Evolutionary conservation across 106 monocot species (phyloP).

Genomic region (Acanthochlamys bracteata): DNA sequence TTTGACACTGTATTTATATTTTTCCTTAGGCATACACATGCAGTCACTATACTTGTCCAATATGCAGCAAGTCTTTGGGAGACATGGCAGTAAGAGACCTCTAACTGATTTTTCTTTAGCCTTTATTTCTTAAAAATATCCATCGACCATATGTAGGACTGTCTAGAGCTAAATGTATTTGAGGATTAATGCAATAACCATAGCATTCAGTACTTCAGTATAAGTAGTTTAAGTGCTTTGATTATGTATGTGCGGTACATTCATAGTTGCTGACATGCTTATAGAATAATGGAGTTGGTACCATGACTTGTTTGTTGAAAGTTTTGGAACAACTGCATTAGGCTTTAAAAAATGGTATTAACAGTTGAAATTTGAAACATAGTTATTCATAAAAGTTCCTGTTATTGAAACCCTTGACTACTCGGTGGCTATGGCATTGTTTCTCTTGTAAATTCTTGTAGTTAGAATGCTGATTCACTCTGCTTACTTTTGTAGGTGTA

Average conservation of each 20-base stretch:
- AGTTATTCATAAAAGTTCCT: background rate
- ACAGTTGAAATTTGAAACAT: background rate
- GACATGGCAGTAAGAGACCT: slow-evolving; percentile 81
- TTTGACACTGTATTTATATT: slow-evolving; percentile 5
- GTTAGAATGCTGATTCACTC: background rate
- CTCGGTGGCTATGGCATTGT: no score
- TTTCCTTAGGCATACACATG: slow-evolving; percentile 75
- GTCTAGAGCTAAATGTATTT: background rate
- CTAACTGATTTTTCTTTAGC: background rate
- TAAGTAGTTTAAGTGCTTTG: no score
- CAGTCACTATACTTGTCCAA: slow-evolving; percentile 94
- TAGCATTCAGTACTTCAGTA: no score
- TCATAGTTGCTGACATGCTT: no score
- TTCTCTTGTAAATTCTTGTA: no score
- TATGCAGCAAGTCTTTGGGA: slow-evolving; percentile 98
- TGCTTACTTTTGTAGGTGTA: slow-evolving; percentile 45
- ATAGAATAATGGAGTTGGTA: no score
- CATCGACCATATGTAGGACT: background rate
- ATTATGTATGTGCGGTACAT: no score
- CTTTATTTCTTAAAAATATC: no score
- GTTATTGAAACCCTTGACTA: no score
- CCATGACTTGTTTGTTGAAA: no score
- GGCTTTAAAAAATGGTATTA: background rate
- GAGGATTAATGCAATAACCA: background rate
- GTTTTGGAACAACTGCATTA: background rate